Percentiles rank a stretch among this genome's conserved stretches.
Conservation (phyloP, 140 eudicot genomes). For the Eryngium alpinum region DNA sequence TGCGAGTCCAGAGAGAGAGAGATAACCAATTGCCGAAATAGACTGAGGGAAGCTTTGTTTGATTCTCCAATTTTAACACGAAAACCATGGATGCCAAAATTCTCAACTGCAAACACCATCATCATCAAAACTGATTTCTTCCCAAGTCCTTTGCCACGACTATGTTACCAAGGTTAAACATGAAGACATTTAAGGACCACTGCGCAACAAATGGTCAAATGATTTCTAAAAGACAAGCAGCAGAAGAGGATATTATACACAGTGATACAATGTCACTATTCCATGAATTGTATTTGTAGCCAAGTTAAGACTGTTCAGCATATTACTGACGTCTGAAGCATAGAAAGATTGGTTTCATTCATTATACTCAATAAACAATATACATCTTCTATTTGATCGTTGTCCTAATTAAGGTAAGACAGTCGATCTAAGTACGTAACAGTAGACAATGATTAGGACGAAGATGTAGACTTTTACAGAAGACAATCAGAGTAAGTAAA, state of each 20-base stretch:
- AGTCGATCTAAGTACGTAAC: too few relatives aligned
- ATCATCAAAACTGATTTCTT: constrained; percentile 72
- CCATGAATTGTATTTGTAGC: not conserved
- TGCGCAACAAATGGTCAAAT: not conserved
- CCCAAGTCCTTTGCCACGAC: constrained; percentile 95
- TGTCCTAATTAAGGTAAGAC: not conserved
- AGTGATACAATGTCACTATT: not conserved
- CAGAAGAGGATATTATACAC: not conserved
- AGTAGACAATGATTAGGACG: too few relatives aligned
- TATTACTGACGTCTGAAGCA: not conserved
- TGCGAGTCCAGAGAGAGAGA: constrained; percentile 14
- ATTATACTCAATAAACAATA: not conserved
- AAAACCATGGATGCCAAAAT: constrained; percentile 51
- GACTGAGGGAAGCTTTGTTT: constrained; percentile 61
- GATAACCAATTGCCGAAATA: constrained; percentile 64
- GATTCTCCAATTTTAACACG: constrained; percentile 83
- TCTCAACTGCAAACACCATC: constrained; percentile 64
- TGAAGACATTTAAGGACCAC: not conserved
- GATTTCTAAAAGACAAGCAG: not conserved
- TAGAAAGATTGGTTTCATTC: not conserved
- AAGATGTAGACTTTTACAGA: not conserved
- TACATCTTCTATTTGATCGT: not conserved
- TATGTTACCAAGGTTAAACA: constrained; percentile 33
- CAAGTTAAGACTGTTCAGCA: not conserved
- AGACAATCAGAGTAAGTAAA: not conserved